These are phyloP conservation scores for Santalum album DNA, from an alignment of 164 flowering plant genomes.

Conservation along the genomic window DNA sequence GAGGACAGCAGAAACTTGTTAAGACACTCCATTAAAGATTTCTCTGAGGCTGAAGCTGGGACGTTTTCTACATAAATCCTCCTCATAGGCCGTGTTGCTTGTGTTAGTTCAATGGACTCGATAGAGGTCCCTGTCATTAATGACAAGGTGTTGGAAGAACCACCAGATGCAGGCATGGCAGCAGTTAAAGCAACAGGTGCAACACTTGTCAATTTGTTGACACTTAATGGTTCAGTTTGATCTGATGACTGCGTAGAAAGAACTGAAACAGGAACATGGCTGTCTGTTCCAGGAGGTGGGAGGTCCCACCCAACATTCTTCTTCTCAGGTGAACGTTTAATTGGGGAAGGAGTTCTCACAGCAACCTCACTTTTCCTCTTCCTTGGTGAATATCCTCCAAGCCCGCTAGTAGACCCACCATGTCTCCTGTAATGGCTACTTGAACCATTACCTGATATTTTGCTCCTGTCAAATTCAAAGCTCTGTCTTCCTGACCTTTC, in stretches of 20 bases:
- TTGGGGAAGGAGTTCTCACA: conserved; percentile 68
- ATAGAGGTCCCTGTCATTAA: conserved; percentile 22
- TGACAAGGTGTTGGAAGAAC: conserved; percentile 14
- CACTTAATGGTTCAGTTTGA: conserved; percentile 18
- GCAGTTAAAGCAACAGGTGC: conserved; percentile 20
- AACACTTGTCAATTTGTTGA: conserved; percentile 18
- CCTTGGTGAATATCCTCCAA: conserved; percentile 98
- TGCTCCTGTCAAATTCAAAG: conserved; percentile 41
- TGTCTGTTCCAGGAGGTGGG: conserved; percentile 36
- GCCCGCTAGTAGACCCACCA: conserved; percentile 52
- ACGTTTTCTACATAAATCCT: conserved; percentile 78
- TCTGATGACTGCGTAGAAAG: conserved; percentile 19
- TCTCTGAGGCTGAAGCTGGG: conserved; percentile 73
- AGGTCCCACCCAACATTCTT: conserved; percentile 77
- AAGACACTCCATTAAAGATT: conserved; percentile 53
- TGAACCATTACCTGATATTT: conserved; percentile 41
- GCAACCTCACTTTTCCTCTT: conserved; percentile 75
- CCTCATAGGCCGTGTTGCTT: conserved; percentile 78
- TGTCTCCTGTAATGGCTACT: conserved; percentile 38
- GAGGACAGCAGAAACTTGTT: conserved; percentile 55
- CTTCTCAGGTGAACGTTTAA: conserved; percentile 56
- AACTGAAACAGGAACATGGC: conserved; percentile 17
- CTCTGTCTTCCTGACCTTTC: conserved; percentile 36
- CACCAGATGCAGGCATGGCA: conserved; percentile 17
- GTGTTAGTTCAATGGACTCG: conserved; percentile 79